Base-by-base conservation (phyloP, 257 asterid genomes). In the Solanum stenotomum region DNA sequence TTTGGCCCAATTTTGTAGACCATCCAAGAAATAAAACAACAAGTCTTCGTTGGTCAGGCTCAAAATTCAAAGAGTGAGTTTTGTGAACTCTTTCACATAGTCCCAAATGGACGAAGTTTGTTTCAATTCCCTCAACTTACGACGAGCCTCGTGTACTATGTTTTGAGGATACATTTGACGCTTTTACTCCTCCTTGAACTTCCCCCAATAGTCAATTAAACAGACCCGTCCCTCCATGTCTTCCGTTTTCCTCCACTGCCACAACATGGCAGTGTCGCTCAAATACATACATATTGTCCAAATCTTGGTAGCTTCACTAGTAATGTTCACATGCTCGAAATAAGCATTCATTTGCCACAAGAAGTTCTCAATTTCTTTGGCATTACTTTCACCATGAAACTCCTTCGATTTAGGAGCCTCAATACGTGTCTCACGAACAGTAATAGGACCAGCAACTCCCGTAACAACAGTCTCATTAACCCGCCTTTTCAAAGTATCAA, bases 211-310 rank as follows among this genome's bases (percentile, higher is more conserved):
- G 0, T 52, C 63, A 1, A 52, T 52, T 3, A 9, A 15, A 6
- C 1, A 16, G 2, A 5, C 6, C 8, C 23, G 3, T 16, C 8
- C 16, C 63, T 52, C 23, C 9, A 52, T 52, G 63, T 52, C 0
- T 0, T 3, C 23, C 3, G 16, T 52, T 5, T 52, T 52, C 23
- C 18, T 15, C 6, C 1, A 1, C 63, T 9, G 1, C 63, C 4
- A 52, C 4, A 16, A 52, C 1, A 52, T 52, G 3, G 9, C 2
- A 5, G 0, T 52, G 3, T 52, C 63, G 3, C 8, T 52, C 23
- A 16, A 52, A 52, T 52, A 52, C 9, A 52, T 52, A 15, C 9
- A 0, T 15, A 1, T 0, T 15, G 23, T 52, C 3, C 1, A 0
- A 1, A 52, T 52, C 4, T 52, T 52, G 23, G 23, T 1, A 18